Conservation (phyloP, 345 rosid species). For the Sisymbrium altissimum region DNA sequence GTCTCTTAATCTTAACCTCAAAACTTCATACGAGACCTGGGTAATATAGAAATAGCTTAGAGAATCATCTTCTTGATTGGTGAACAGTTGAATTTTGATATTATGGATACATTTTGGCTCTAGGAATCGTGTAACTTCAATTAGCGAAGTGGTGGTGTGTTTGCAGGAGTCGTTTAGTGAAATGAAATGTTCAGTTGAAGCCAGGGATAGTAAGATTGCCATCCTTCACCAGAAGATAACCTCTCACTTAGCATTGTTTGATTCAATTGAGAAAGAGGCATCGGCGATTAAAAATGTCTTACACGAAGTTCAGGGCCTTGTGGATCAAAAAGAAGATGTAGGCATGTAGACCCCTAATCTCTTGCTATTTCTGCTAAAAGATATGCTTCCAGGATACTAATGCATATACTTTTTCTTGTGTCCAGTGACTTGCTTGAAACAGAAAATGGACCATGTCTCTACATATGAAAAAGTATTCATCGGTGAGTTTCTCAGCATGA, state of each 20-base stretch:
- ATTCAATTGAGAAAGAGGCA: slow-evolving; percentile 79
- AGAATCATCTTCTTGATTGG: neutral
- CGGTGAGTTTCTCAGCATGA: slow-evolving; percentile 40
- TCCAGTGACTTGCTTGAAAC: slow-evolving; percentile 63
- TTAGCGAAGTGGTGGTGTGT: slow-evolving; percentile 9
- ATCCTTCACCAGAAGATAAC: slow-evolving; percentile 51
- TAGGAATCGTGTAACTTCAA: neutral
- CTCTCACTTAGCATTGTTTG: slow-evolving; percentile 65
- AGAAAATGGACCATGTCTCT: slow-evolving; percentile 60
- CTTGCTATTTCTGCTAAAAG: slow-evolving; percentile 15
- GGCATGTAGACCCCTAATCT: slow-evolving; percentile 51
- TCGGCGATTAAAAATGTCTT: slow-evolving; percentile 53
- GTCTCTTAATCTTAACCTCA: neutral
- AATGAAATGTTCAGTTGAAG: slow-evolving; percentile 60
- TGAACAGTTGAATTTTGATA: neutral
- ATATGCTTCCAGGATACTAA: neutral
- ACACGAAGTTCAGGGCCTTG: slow-evolving; percentile 49
- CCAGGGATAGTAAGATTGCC: slow-evolving; percentile 49
- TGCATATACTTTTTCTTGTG: slow-evolving; percentile 8
- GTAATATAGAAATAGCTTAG: neutral
- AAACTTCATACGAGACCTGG: neutral
- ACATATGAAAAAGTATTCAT: slow-evolving; percentile 47
- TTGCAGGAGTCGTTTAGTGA: slow-evolving; percentile 69
- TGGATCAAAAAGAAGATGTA: slow-evolving; percentile 70
- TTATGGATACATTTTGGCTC: neutral